Evolutionary conservation across 192 early-diverging fungal species (phyloP).

Genomic region (Pilaira anomala): DNA sequence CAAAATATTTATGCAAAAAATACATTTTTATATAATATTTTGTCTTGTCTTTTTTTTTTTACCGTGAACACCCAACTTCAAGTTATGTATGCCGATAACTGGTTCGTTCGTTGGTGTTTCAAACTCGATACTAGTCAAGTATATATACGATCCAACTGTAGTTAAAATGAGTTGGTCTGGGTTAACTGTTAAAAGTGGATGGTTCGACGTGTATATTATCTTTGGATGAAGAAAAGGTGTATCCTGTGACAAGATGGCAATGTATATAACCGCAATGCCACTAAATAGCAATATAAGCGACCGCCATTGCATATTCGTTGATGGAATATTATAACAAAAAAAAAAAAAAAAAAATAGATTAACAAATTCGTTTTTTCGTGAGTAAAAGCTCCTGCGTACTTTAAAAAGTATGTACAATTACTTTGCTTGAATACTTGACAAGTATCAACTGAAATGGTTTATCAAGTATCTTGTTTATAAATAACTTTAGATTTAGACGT

Average conservation of each 20-base stretch:
- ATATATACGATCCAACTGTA: constrained; percentile 16
- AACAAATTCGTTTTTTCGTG: background rate
- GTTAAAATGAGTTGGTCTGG: constrained; percentile 27
- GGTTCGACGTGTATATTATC: constrained; percentile 6
- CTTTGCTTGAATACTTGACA: no score
- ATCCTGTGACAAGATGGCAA: constrained; percentile 34
- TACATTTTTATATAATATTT: no score
- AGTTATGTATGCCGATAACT: constrained; percentile 14
- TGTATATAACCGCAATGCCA: constrained; percentile 31
- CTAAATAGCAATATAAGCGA: constrained; percentile 27
- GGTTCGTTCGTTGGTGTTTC: constrained; percentile 11
- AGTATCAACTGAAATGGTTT: no score
- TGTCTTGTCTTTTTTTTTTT: no score
- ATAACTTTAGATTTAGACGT: no score
- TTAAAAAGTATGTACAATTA: no score
- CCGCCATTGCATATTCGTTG: constrained; percentile 36
- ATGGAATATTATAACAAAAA: background rate
- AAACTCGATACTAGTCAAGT: constrained; percentile 30
- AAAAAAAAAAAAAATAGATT: background rate
- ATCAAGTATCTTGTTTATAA: no score
- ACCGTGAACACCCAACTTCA: constrained; percentile 20
- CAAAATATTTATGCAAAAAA: background rate
- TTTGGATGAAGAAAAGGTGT: constrained; percentile 29
- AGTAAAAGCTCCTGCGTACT: no score
- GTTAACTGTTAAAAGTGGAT: background rate